Base-by-base conservation (phyloP, 306 rosid genomes). In the Sindora glabra region DNA sequence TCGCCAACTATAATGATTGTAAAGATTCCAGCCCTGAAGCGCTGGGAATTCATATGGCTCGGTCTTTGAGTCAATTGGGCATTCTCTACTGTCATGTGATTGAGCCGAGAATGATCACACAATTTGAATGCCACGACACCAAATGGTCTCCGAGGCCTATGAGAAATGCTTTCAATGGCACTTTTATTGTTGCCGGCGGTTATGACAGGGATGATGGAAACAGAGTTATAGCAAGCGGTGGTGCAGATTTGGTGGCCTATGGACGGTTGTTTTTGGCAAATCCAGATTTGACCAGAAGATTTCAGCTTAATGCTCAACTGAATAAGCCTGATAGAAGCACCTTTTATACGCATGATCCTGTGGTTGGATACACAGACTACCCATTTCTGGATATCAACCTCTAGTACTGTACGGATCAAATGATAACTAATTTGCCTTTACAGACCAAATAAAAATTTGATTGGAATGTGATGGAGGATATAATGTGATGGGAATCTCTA, bases 21-120 rank as follows among this genome's bases (percentile, higher is more conserved):
- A 80, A 68, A n/a, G 97, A 89, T 50, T 77, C 97, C 0, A 39
- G 86, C 54, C 97, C 95, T n/a, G 41, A 64, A 10, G 82, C 79
- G 12, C 44, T 89, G 18, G 89, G 77, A 14, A 36, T 83, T 19
- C 39, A 81, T 61, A 62, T 89, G 83, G 95, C 70, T 0, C 29
- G 55, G 2, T 63, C 76, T 1, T 26, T 86, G 33, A 79, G 57
- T 36, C 60, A 81, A 26, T 65, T 53, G 14, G 80, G 77, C 2
- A 62, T 86, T 15, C 48, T 73, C 15, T 89, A 89, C 22, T 86
- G 83, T 48, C 89, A 86, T 18, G 52, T 74, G 24, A 62, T 81
- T 26, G 95, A 86, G 74, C 89, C 97, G 0, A 73, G 92, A 58
- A 89, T 83, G 95, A 2, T 26, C 6, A 62, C 78, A 13, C 62